phyloP scores from a whole-genome alignment of 2,329 filamentous ascomycete genomes.

The Colletotrichum cordylinicola region DNA sequence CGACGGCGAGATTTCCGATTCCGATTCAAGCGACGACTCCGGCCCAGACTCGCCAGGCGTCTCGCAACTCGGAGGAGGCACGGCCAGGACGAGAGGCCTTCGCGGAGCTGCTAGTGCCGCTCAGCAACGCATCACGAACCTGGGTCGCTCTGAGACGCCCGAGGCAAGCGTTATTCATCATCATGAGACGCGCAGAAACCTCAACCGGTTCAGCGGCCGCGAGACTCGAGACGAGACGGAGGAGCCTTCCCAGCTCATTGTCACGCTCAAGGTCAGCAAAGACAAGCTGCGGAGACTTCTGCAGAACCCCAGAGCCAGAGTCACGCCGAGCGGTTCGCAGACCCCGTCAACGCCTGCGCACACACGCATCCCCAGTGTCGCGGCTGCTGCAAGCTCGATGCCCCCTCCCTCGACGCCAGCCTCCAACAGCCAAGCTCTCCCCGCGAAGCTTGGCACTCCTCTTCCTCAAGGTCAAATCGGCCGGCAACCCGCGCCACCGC shows the following conservation, averaged over 20 bases:
- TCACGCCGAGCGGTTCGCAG: constrained; percentile 32
- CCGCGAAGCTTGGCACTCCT: constrained; percentile 27
- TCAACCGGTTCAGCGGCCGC: constrained; percentile 59
- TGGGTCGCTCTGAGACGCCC: constrained; percentile 87
- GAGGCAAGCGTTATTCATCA: constrained; percentile 68
- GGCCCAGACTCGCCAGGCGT: constrained; percentile 84
- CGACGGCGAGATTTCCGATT: constrained; percentile 81
- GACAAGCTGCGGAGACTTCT: constrained; percentile 74
- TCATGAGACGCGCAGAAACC: constrained; percentile 72
- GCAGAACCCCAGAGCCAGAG: constrained; percentile 48
- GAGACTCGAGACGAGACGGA: constrained; percentile 83
- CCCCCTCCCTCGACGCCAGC: constrained; percentile 44
- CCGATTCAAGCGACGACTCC: constrained; percentile 91
- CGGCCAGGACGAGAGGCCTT: constrained; percentile 86
- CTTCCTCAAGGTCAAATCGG: constrained; percentile 64
- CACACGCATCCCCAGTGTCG: constrained; percentile 34
- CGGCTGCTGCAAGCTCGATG: constrained; percentile 36
- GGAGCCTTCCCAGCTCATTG: constrained; percentile 70
- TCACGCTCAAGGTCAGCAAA: constrained; percentile 77
- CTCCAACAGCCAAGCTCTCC: constrained; percentile 17
- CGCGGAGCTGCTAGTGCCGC: constrained; percentile 87
- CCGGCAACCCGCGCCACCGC: constrained; percentile 71
- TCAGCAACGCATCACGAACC: constrained; percentile 83
- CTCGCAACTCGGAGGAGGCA: constrained; percentile 73
- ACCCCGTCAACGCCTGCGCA: constrained; percentile 35